phyloP scores from a whole-genome alignment of 805 yeast genomes.

The Myxozyma neglecta region DNA sequence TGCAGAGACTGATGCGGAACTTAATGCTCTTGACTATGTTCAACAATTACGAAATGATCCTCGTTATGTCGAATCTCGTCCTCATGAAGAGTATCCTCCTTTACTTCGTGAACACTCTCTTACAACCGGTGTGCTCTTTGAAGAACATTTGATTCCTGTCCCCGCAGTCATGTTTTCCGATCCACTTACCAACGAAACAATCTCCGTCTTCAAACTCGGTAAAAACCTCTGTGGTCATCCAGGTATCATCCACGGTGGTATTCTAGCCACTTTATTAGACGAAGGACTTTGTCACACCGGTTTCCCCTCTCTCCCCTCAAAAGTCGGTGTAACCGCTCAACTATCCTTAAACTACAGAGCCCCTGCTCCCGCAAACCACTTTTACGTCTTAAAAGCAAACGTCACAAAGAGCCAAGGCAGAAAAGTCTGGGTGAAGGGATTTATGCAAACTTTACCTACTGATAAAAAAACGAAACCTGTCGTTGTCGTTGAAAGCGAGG shows the following conservation, averaged over 20 bases:
- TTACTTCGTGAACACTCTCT: constrained; percentile 36
- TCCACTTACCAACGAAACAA: constrained; percentile 47
- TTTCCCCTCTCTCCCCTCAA: constrained; percentile 73
- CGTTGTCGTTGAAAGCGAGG: constrained; percentile 37
- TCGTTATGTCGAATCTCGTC: constrained; percentile 33
- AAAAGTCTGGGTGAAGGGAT: constrained; percentile 76
- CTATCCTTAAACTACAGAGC: constrained; percentile 59
- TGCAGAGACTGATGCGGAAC: constrained; percentile 6
- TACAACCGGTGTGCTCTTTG: constrained; percentile 55
- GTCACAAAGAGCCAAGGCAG: constrained; percentile 71
- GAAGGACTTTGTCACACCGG: constrained; percentile 87
- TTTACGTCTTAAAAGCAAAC: constrained; percentile 65
- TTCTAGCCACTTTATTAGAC: constrained; percentile 77
- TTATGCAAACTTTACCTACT: constrained; percentile 50
- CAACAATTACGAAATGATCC: constrained; percentile 33
- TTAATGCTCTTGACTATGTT: constrained; percentile 5
- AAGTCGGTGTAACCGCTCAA: constrained; percentile 86
- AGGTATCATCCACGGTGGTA: constrained; percentile 83
- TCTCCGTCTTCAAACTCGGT: constrained; percentile 73
- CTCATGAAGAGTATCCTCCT: constrained; percentile 36
- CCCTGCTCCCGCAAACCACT: constrained; percentile 61
- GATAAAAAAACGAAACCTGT: constrained; percentile 27
- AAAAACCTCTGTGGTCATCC: constrained; percentile 61
- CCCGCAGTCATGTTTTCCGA: constrained; percentile 70
- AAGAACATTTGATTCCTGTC: constrained; percentile 78